Evolutionary conservation across 73 alveolate genomes (phyloP).

Genomic region (Tetrahymena borealis): DNA sequence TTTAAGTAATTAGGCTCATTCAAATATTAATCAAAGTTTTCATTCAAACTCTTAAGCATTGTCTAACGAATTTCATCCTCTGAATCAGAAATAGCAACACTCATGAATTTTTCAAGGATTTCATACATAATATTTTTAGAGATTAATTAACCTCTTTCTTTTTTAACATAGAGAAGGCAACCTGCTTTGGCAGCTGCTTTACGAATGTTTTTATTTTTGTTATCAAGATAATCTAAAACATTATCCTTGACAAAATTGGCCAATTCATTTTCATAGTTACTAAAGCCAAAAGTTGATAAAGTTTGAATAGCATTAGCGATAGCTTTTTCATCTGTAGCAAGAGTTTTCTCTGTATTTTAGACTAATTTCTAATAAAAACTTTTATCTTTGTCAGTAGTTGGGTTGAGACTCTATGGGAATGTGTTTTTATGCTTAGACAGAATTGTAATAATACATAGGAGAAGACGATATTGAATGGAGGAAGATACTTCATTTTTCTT

Average conservation of each 20-base stretch:
- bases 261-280: constrained; percentile 16
- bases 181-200: constrained; percentile 48
- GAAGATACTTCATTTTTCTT: neutral
- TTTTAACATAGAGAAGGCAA: constrained; percentile 31
- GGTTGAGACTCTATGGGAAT: neutral
- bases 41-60: constrained; percentile 64
- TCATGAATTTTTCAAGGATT: constrained; percentile 66
- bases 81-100: constrained; percentile 72
- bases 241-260: constrained; percentile 42
- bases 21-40: constrained; percentile 67
- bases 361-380: neutral
- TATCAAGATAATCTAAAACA: constrained; percentile 32
- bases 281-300: constrained; percentile 20
- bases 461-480: neutral
- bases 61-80: constrained; percentile 71
- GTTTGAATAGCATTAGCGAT: constrained; percentile 44
- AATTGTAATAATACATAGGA: neutral
- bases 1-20: constrained; percentile 54
- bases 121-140: constrained; percentile 51
- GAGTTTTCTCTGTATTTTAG: neutral
- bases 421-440: neutral
- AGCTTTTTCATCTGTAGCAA: constrained; percentile 3
- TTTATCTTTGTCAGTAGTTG: neutral
- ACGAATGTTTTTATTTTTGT: constrained; percentile 26
- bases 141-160: constrained; percentile 16